These are phyloP conservation scores for Sporobolomyces phaffii DNA, from an alignment of 768 basidiomycete genomes.

Conservation along the genomic window DNA sequence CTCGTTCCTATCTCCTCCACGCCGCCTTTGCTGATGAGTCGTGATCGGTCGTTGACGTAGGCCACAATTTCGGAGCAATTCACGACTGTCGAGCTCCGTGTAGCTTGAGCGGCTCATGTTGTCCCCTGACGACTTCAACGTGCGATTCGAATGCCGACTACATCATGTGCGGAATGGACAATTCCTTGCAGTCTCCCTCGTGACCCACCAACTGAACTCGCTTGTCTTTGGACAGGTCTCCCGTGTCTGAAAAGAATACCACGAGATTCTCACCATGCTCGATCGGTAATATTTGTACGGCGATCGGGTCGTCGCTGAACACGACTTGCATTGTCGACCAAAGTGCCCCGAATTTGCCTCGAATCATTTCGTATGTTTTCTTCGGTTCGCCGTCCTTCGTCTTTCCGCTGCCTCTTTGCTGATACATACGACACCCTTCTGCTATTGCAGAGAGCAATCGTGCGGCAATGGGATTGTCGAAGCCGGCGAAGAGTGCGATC, in stretches of 20 bases:
- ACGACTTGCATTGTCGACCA: constrained; percentile 66
- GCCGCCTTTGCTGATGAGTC: too few relatives aligned
- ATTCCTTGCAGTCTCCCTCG: constrained; percentile 50
- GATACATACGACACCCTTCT: too few relatives aligned
- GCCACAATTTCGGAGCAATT: constrained; percentile 80
- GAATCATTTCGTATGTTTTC: constrained; percentile 28
- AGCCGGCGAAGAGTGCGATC: constrained; percentile 79
- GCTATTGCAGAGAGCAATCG: constrained; percentile 7
- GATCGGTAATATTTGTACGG: constrained; percentile 72
- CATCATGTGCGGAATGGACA: constrained; percentile 60
- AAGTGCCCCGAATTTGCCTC: constrained; percentile 43
- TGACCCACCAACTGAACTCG: too few relatives aligned
- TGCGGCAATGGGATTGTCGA: constrained; percentile 72
- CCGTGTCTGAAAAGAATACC: constrained; percentile 52
- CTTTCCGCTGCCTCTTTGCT: constrained; percentile 28
- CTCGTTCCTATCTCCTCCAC: not conserved
- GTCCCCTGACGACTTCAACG: constrained; percentile 57
- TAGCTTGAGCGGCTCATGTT: constrained; percentile 57
- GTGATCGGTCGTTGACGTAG: too few relatives aligned
- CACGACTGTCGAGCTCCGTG: constrained; percentile 64
- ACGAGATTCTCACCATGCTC: constrained; percentile 69
- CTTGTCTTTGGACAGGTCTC: constrained; percentile 26
- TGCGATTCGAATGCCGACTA: constrained; percentile 65
- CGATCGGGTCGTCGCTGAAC: constrained; percentile 50
- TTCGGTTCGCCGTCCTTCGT: constrained; percentile 41